These are phyloP conservation scores for Rosa rugosa DNA, from an alignment of 306 rosid species.

Conservation along the genomic window DNA sequence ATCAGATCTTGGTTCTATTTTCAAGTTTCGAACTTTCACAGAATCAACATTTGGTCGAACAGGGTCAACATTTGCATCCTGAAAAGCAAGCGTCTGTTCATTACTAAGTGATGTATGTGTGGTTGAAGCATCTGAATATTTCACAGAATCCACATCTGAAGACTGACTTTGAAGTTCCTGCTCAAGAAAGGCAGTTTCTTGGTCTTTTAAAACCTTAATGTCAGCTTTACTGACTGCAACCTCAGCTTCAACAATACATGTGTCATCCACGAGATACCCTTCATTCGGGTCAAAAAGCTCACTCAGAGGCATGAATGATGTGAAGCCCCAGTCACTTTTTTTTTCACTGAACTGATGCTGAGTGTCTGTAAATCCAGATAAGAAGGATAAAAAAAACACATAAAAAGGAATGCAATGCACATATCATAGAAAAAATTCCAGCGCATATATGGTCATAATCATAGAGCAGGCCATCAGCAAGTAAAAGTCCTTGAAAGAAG, in stretches of 20 bases:
- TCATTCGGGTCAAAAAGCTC: not conserved
- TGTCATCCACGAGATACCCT: conserved; percentile 15
- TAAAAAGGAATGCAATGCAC: not conserved
- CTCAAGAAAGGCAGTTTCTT: not conserved
- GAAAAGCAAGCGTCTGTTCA: not conserved
- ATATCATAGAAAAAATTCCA: not conserved
- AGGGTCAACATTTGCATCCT: not conserved
- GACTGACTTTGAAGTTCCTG: conserved; percentile 1
- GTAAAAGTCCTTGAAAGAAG: not conserved
- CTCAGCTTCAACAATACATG: conserved; percentile 17
- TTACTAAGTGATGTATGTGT: not conserved
- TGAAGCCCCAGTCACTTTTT: conserved; percentile 19
- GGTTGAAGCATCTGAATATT: not conserved
- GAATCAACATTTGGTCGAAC: not conserved
- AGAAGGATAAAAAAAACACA: not conserved
- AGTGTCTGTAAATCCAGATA: conserved; percentile 16
- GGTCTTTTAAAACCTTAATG: conserved; percentile 3
- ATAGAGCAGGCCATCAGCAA: not conserved
- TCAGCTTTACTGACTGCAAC: conserved; percentile 22
- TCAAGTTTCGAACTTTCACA: not conserved
- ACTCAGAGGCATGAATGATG: conserved; percentile 24
- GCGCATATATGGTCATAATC: not conserved
- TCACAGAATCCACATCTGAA: not conserved
- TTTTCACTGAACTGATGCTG: conserved; percentile 8
- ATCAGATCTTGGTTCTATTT: not conserved